Evolutionary conservation across 2,329 filamentous ascomycete genomes (phyloP).

Genomic region (Colletotrichum agaves): DNA sequence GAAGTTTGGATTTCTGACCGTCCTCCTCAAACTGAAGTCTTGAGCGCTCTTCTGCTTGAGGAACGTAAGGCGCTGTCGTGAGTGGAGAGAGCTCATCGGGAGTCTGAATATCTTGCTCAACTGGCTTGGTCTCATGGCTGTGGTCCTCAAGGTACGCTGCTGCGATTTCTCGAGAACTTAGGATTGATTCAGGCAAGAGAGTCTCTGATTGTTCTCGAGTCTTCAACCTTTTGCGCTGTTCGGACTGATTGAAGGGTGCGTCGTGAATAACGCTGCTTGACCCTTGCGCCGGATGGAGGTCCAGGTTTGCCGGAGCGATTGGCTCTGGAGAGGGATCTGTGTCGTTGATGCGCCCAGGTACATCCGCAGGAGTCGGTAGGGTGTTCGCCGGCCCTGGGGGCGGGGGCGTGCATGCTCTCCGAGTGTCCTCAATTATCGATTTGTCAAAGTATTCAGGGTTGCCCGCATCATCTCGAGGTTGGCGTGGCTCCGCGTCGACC

Average conservation of each 20-base stretch:
- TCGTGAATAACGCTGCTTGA: slow-evolving; percentile 51
- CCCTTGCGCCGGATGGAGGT: slow-evolving; percentile 48
- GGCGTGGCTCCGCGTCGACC: not conserved
- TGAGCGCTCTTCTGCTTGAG: slow-evolving; percentile 7
- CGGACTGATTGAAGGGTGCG: slow-evolving; percentile 49
- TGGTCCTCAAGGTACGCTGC: slow-evolving; percentile 37
- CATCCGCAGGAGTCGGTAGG: not conserved
- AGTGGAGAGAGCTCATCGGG: not conserved
- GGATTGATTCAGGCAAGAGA: slow-evolving; percentile 43
- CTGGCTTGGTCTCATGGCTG: slow-evolving; percentile 18
- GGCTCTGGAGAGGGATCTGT: slow-evolving; percentile 31
- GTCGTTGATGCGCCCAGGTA: not conserved
- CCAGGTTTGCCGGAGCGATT: slow-evolving; percentile 39
- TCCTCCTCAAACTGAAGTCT: not conserved
- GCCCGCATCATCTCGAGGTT: not conserved
- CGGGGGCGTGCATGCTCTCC: slow-evolving; percentile 13
- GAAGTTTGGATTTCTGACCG: not conserved
- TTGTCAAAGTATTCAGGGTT: slow-evolving; percentile 15
- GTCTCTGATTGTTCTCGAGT: slow-evolving; percentile 42
- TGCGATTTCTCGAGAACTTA: slow-evolving; percentile 41
- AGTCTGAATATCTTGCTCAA: not conserved
- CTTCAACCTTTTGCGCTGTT: slow-evolving; percentile 49
- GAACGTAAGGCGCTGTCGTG: not conserved
- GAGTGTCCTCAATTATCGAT: not conserved
- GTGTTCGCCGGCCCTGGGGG: slow-evolving; percentile 12